Conservation (phyloP, 2,329 filamentous ascomycete genomes). For the Talaromyces islandicus region DNA sequence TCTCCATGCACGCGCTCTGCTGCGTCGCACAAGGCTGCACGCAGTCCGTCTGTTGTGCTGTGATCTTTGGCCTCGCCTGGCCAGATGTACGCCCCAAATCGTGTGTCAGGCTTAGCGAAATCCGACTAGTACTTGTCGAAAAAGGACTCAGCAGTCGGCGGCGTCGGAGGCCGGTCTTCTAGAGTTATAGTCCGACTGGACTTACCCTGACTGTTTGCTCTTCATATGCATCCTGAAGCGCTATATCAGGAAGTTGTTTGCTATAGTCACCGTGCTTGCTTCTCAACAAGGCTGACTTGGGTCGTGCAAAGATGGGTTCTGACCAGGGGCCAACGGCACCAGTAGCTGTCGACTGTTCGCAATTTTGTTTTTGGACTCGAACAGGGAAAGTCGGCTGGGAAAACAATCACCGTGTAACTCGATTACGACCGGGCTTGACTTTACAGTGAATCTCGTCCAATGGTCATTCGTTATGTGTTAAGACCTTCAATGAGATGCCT, state of each 20-base stretch:
- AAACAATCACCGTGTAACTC: background rate
- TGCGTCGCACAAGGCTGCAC: background rate
- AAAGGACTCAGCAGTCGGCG: background rate
- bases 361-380: background rate
- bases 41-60: background rate
- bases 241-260: background rate
- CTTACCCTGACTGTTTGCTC: background rate
- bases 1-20: background rate
- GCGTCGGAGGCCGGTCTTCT: background rate
- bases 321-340: background rate
- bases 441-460: background rate
- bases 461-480: background rate
- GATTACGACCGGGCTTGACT: background rate
- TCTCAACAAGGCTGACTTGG: background rate
- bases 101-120: background rate
- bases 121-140: background rate
- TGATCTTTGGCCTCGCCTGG: background rate
- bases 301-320: background rate
- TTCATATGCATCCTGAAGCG: background rate
- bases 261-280: background rate
- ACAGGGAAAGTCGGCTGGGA: background rate
- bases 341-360: background rate
- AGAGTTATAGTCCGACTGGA: background rate
- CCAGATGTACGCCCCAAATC: background rate
- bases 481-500: background rate